phyloP scores from a whole-genome alignment of 169 alveolate species.

The Babesia bovis region DNA sequence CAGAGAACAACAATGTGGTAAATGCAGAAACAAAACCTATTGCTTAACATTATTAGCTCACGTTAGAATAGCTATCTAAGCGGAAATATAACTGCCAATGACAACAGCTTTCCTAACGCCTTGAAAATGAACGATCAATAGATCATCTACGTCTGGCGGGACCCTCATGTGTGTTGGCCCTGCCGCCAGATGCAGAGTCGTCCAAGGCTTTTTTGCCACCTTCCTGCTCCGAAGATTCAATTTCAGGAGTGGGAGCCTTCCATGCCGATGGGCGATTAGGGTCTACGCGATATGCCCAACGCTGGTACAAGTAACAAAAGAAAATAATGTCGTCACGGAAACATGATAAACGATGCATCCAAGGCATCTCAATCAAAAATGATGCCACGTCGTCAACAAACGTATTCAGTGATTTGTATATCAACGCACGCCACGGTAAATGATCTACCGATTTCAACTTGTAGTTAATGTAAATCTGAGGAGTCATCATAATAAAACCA shows the following conservation, averaged over 20 bases:
- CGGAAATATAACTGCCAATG: too few relatives aligned
- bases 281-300: slow-evolving; percentile 88
- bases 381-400: slow-evolving; percentile 98
- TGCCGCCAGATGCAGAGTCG: neutral
- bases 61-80: too few relatives aligned
- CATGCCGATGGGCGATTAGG: slow-evolving; percentile 53
- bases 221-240: neutral
- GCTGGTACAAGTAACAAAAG: slow-evolving; percentile 92
- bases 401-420: slow-evolving; percentile 94
- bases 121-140: too few relatives aligned
- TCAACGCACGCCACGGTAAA: slow-evolving; percentile 96
- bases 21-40: too few relatives aligned
- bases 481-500: slow-evolving; percentile 95
- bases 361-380: slow-evolving; percentile 97
- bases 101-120: too few relatives aligned
- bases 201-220: neutral
- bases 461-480: slow-evolving; percentile 97
- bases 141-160: slow-evolving; percentile 15
- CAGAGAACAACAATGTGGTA: too few relatives aligned
- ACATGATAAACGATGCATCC: slow-evolving; percentile 94
- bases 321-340: slow-evolving; percentile 98
- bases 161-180: neutral
- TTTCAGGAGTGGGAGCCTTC: slow-evolving; percentile 37
- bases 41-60: too few relatives aligned
- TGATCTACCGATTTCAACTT: slow-evolving; percentile 97